Percentiles rank a stretch among this genome's conserved stretches.
phyloP scores from a whole-genome alignment of 345 rosid species.

The Populus ilicifolia region DNA sequence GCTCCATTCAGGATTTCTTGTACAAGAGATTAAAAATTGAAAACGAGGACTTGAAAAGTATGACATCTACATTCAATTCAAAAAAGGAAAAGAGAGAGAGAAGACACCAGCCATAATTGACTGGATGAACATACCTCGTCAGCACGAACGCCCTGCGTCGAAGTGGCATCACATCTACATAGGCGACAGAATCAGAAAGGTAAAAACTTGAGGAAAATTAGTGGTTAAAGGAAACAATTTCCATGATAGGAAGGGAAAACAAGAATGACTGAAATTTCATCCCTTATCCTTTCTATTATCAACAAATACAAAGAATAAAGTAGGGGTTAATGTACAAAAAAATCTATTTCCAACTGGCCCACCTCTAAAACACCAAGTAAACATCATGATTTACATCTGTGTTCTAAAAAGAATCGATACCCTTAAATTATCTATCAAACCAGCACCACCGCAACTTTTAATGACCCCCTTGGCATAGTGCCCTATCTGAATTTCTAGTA shows the following conservation, averaged over 20 bases:
- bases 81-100: background rate
- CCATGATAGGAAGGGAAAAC: background rate
- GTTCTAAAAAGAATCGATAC: slow-evolving; percentile 35
- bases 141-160: background rate
- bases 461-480: background rate
- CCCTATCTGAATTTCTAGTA: slow-evolving; percentile 1
- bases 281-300: slow-evolving; percentile 28
- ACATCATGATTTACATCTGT: slow-evolving; percentile 36
- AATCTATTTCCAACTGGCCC: slow-evolving; percentile 11
- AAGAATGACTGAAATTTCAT: slow-evolving; percentile 7
- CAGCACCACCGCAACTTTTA: slow-evolving; percentile 12
- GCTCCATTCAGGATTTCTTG: background rate
- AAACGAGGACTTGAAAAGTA: background rate
- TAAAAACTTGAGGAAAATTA: background rate
- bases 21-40: background rate
- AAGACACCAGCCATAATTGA: no score
- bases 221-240: background rate
- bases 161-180: background rate
- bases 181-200: background rate
- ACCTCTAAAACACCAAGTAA: slow-evolving; percentile 14
- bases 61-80: background rate
- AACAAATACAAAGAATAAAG: slow-evolving; percentile 41
- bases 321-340: slow-evolving; percentile 38
- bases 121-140: background rate
- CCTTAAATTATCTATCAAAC: slow-evolving; percentile 17